phyloP scores from a whole-genome alignment of 2,329 filamentous ascomycete species.

The Didymella segeticola region DNA sequence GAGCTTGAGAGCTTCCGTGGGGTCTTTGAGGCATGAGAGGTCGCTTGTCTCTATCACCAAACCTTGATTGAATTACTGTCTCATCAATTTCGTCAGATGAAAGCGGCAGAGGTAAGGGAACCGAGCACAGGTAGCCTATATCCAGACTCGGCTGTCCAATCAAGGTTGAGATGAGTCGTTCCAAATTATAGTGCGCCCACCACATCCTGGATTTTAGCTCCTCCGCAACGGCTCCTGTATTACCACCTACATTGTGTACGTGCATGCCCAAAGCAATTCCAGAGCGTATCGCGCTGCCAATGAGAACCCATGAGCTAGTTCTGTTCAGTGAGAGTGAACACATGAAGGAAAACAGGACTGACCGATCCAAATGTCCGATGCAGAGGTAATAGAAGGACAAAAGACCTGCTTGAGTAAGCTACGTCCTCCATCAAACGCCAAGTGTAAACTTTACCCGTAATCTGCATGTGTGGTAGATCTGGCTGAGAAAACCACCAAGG shows the following conservation, averaged over 20 bases:
- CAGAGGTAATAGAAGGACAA: conserved; percentile 50
- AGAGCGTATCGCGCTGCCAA: conserved; percentile 46
- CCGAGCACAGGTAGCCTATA: conserved; percentile 37
- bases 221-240: conserved; percentile 32
- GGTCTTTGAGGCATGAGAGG: not conserved
- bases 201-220: conserved; percentile 48
- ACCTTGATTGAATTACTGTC: conserved; percentile 22
- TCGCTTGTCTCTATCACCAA: conserved; percentile 6
- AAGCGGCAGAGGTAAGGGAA: conserved; percentile 41
- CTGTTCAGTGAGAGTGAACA: not conserved
- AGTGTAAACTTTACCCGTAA: conserved; percentile 21
- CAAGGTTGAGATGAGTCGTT: conserved; percentile 44
- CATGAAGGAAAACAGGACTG: conserved; percentile 7
- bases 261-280: conserved; percentile 48
- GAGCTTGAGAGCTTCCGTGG: not conserved
- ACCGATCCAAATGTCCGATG: conserved; percentile 51
- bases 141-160: conserved; percentile 48
- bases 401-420: conserved; percentile 26
- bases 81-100: conserved; percentile 34
- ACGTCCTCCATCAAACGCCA: not conserved
- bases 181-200: conserved; percentile 50
- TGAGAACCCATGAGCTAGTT: conserved; percentile 46
- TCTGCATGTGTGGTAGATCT: conserved; percentile 48
- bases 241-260: conserved; percentile 41
- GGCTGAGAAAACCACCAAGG: conserved; percentile 37